phyloP scores from a whole-genome alignment of 2,329 filamentous ascomycete species.

The Fusarium mangiferae region DNA sequence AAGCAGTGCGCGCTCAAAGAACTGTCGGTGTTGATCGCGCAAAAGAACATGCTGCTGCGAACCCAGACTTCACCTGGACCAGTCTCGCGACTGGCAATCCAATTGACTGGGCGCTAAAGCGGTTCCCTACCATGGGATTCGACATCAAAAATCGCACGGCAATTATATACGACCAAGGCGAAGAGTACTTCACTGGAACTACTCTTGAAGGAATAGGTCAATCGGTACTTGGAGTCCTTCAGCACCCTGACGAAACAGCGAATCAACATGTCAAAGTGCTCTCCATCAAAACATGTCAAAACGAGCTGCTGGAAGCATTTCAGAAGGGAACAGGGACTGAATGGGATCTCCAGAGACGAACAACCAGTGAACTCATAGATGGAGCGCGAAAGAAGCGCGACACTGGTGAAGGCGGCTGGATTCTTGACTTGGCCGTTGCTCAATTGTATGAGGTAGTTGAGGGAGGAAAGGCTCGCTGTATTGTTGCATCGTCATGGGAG shows the following conservation, averaged over 20 bases:
- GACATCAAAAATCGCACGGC: background rate
- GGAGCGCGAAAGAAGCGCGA: constrained; percentile 11
- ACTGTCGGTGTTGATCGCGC: constrained; percentile 7
- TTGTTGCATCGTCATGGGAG: constrained; percentile 18
- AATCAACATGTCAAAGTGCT: constrained; percentile 21
- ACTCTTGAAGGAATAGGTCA: constrained; percentile 26
- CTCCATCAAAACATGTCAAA: constrained; percentile 30
- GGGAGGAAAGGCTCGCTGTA: background rate
- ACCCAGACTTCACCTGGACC: constrained; percentile 25
- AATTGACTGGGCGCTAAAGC: constrained; percentile 29
- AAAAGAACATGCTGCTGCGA: background rate
- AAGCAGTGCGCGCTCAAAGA: constrained; percentile 18
- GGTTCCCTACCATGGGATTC: constrained; percentile 28
- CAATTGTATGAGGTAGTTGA: constrained; percentile 13
- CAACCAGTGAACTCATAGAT: constrained; percentile 14
- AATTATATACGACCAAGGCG: constrained; percentile 20
- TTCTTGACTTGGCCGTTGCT: constrained; percentile 24
- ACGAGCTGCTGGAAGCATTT: constrained; percentile 15
- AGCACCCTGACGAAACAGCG: constrained; percentile 15
- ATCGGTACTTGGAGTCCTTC: constrained; percentile 24
- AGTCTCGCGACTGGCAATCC: constrained; percentile 25
- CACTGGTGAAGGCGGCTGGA: constrained; percentile 12
- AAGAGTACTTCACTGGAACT: constrained; percentile 22
- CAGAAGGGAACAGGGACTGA: background rate
- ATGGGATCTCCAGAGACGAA: constrained; percentile 2